Base-by-base conservation (phyloP, 2,329 filamentous ascomycete genomes). In the Xylariaceae sp. region DNA sequence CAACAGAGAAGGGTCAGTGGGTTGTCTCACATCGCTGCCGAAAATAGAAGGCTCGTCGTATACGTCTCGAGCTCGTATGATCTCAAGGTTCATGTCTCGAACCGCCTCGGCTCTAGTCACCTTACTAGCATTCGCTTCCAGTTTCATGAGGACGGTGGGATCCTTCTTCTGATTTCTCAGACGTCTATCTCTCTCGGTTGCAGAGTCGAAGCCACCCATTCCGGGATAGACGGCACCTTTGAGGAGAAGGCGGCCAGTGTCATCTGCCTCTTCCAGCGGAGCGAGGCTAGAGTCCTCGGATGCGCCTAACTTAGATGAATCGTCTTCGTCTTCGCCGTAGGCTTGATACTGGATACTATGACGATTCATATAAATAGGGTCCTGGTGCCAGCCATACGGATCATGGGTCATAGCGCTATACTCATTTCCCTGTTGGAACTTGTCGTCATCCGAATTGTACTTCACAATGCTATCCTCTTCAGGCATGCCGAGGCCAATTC, bases 161-260 rank as follows among this genome's bases (percentile, higher is more conserved):
- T 87, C 84, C 72, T 93, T 93, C 67, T 88, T 85, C 73, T 93
- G 89, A 70, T 92, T 92, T 55, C 89, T 96, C 75, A 85, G 89
- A 51, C 86, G 82, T 66, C 85, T 87, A 80, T 89, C 88, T 62
- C 88, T 83, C 13, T 85, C 81, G 3, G 87, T 89, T 3, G 89
- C 89, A 56, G 89, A 85, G 72, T 93, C 89, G 70, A 92, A 92
- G n/a, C 90, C 80, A 56, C 84, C 82, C 89, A 92, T 92, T 15
- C 89, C 89, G 2, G 87, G 86, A 80, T 86, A 91, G 51, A 84
- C 77, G n/a, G 87, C 77, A 1, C 89, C 89, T 72, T 92, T 92
- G 56, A 92, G 78, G 44, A 61, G 47, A 35, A 65, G 50, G 64
- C 66, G 17, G 7, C 65, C 63, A 10, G 60, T 62, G 4, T 67